These are phyloP conservation scores for Apiospora rasikravindrae DNA, from an alignment of 2,329 filamentous ascomycete species.

Conservation along the genomic window DNA sequence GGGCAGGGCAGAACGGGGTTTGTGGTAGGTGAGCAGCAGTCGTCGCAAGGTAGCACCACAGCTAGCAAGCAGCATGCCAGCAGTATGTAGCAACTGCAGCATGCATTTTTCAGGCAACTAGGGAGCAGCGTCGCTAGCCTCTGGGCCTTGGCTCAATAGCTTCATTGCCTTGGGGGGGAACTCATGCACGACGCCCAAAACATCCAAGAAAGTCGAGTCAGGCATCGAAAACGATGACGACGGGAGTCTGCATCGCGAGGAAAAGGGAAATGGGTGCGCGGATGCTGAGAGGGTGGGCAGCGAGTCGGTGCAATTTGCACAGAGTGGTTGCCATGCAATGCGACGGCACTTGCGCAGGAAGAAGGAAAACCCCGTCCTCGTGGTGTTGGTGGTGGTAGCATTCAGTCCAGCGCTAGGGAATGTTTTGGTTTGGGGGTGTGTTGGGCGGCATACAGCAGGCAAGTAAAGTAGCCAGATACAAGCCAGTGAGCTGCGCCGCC, in stretches of 20 bases:
- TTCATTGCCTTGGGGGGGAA: constrained; percentile 4
- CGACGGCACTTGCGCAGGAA: constrained; percentile 22
- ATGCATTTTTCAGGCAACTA: background rate
- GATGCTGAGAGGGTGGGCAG: constrained; percentile 16
- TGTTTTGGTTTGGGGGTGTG: background rate
- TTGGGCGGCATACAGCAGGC: background rate
- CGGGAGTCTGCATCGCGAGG: constrained; percentile 35
- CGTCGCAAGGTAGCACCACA: background rate
- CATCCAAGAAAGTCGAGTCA: constrained; percentile 15
- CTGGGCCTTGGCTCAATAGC: background rate
- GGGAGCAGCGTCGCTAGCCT: background rate
- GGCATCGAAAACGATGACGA: constrained; percentile 16
- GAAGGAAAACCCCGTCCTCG: constrained; percentile 13
- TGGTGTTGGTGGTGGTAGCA: background rate
- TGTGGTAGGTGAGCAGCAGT: background rate
- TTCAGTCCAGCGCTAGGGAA: background rate
- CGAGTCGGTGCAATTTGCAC: background rate
- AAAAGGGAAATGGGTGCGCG: constrained; percentile 33
- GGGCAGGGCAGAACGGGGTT: background rate
- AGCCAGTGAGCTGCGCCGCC: background rate
- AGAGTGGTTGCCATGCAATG: constrained; percentile 18
- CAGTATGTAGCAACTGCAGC: background rate
- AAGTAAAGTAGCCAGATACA: background rate
- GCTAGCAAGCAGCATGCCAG: background rate
- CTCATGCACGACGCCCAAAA: constrained; percentile 23